Percentiles rank a stretch among this genome's conserved stretches.
Conservation (phyloP, 2,329 filamentous ascomycete genomes). For the Pezicula carpinea region DNA sequence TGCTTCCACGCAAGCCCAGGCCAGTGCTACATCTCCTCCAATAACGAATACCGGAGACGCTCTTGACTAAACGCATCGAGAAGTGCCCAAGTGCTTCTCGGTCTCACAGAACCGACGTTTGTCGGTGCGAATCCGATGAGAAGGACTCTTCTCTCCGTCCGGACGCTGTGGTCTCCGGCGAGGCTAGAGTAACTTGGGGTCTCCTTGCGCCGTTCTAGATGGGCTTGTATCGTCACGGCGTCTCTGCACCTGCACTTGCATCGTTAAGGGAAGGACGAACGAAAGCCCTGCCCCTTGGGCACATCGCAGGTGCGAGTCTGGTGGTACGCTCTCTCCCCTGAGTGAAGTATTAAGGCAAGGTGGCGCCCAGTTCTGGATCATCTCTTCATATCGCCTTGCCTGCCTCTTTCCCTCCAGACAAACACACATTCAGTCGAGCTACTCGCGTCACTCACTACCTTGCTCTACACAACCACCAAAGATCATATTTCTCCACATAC, state of each 20-base stretch:
- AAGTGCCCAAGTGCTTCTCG: no score
- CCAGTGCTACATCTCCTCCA: background rate
- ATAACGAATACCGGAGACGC: no score
- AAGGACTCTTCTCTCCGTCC: background rate
- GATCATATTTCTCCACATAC: background rate
- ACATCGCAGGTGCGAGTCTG: no score
- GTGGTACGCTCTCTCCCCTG: background rate
- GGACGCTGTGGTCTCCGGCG: background rate
- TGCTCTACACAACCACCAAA: background rate
- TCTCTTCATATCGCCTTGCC: no score
- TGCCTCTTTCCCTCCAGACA: background rate
- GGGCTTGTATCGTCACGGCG: background rate
- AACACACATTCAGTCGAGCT: background rate
- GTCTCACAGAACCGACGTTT: background rate
- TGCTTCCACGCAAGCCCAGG: conserved; percentile 8
- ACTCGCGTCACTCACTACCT: background rate
- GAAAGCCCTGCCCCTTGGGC: background rate
- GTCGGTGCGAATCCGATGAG: no score
- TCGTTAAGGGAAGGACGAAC: background rate
- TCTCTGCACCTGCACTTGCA: background rate
- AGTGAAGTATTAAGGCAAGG: no score
- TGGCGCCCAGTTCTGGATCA: no score
- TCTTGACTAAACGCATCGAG: no score
- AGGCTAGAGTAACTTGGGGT: no score
- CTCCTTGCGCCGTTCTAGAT: no score